A percentile compares a stretch with the other conserved stretches of the same genome.
Conservation (phyloP, 2,329 filamentous ascomycete species). For the Arthrocladium fulminans region DNA sequence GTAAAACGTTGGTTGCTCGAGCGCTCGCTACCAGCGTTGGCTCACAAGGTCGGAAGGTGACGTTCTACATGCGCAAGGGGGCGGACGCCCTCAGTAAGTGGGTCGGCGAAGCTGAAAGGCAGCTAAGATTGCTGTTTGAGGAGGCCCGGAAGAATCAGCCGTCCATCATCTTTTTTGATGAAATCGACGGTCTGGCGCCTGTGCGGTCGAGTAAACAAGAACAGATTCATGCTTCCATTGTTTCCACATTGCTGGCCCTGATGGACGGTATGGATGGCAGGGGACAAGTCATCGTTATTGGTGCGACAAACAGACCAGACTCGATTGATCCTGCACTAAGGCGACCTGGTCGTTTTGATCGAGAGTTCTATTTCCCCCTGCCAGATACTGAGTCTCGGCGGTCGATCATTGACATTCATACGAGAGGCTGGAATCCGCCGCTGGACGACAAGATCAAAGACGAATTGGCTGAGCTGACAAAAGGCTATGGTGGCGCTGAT, state of each 20-base stretch:
- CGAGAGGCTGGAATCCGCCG: slow-evolving; percentile 76
- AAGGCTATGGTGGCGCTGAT: slow-evolving; percentile 95
- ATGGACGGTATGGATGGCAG: slow-evolving; percentile 99
- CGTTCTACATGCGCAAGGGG: slow-evolving; percentile 98
- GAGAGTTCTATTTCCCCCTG: slow-evolving; percentile 96
- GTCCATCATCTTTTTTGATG: slow-evolving; percentile 99
- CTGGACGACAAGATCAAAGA: slow-evolving; percentile 70
- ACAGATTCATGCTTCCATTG: slow-evolving; percentile 96
- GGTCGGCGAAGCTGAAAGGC: slow-evolving; percentile 96
- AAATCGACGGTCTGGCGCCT: slow-evolving; percentile 93
- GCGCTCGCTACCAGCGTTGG: slow-evolving; percentile 87
- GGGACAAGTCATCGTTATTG: slow-evolving; percentile 96
- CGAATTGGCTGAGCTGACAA: slow-evolving; percentile 73
- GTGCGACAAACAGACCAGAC: slow-evolving; percentile 94
- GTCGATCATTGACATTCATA: slow-evolving; percentile 90
- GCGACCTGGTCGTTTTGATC: slow-evolving; percentile 85
- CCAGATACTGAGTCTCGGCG: slow-evolving; percentile 72
- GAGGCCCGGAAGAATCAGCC: slow-evolving; percentile 92
- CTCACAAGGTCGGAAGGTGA: slow-evolving; percentile 83
- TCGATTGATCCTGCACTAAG: slow-evolving; percentile 94
- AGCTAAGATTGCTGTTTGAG: slow-evolving; percentile 86
- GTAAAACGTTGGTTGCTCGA: slow-evolving; percentile 92
- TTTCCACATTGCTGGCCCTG: slow-evolving; percentile 81
- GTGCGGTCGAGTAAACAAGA: slow-evolving; percentile 97
- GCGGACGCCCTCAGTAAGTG: slow-evolving; percentile 96